These are phyloP conservation scores for Parastagonospora avenae DNA, from an alignment of 2,329 filamentous ascomycete genomes.

Conservation along the genomic window DNA sequence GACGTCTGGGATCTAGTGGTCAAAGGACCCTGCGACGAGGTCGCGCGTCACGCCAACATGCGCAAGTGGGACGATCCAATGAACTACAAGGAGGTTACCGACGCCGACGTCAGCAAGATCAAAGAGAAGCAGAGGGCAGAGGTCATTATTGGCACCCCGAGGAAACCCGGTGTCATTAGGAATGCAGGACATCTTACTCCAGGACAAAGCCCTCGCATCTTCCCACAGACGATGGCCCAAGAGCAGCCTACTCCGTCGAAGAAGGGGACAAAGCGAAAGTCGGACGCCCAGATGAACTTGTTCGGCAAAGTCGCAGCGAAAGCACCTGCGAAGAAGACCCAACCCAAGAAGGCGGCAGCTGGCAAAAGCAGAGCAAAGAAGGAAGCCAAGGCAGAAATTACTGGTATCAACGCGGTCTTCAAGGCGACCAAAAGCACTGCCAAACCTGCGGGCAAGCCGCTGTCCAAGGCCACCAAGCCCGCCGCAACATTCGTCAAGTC, in stretches of 20 bases:
- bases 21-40: constrained; percentile 82
- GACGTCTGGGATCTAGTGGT: constrained; percentile 94
- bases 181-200: constrained; percentile 43
- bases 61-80: constrained; percentile 61
- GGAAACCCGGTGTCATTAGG: constrained; percentile 32
- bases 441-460: constrained; percentile 17
- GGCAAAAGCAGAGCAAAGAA: constrained; percentile 35
- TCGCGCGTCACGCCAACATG: constrained; percentile 73
- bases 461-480: constrained; percentile 10
- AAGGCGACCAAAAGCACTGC: constrained; percentile 33
- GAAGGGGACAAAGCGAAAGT: constrained; percentile 40
- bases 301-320: constrained; percentile 31
- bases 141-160: constrained; percentile 42
- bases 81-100: constrained; percentile 41
- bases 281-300: constrained; percentile 25
- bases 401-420: constrained; percentile 35
- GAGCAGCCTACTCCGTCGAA: constrained; percentile 40
- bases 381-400: constrained; percentile 25
- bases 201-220: constrained; percentile 41
- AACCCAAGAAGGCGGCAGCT: constrained; percentile 36
- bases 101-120: constrained; percentile 38
- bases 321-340: constrained; percentile 26
- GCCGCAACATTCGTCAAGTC: constrained; percentile 9
- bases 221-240: constrained; percentile 26
- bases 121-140: constrained; percentile 39